Evolutionary conservation across 1,139 yeast genomes (phyloP).

Genomic region (Candida buenavistaensis): DNA sequence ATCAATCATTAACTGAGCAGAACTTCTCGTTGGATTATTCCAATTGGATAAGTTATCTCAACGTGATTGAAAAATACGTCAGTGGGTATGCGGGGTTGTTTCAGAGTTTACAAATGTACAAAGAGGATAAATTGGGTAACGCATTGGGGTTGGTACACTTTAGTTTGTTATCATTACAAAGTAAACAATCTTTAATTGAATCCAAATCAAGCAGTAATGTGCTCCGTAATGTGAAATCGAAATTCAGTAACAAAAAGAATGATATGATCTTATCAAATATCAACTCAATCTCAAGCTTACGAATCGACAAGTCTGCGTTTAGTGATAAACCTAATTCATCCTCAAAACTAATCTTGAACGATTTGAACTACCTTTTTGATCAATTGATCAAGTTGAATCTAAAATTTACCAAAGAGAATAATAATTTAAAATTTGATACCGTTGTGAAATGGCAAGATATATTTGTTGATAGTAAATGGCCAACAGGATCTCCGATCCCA

Average conservation of each 20-base stretch:
- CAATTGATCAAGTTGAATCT: constrained; percentile 37
- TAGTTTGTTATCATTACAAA: constrained; percentile 39
- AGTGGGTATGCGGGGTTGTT: constrained; percentile 46
- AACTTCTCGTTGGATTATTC: constrained; percentile 17
- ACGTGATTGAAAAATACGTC: constrained; percentile 34
- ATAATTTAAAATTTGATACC: constrained; percentile 39
- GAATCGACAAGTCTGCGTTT: constrained; percentile 38
- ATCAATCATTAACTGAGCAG: constrained; percentile 9
- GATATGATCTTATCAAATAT: constrained; percentile 33
- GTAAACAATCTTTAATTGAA: constrained; percentile 24
- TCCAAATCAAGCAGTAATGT: constrained; percentile 11
- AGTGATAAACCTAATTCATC: constrained; percentile 18
- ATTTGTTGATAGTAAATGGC: constrained; percentile 45
- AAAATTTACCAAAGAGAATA: constrained; percentile 45
- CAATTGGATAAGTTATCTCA: constrained; percentile 37
- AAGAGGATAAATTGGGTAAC: constrained; percentile 39
- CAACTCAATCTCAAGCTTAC: constrained; percentile 37
- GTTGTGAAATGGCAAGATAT: constrained; percentile 40
- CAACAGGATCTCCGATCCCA: constrained; percentile 43
- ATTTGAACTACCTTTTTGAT: constrained; percentile 40
- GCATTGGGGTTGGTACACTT: constrained; percentile 45
- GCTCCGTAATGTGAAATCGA: constrained; percentile 24
- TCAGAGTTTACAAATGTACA: constrained; percentile 43
- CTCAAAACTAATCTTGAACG: constrained; percentile 39
- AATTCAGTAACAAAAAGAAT: constrained; percentile 28